These are phyloP conservation scores for Fusarium pseudograminearum DNA, from an alignment of 2,329 filamentous ascomycete genomes.

Conservation along the genomic window DNA sequence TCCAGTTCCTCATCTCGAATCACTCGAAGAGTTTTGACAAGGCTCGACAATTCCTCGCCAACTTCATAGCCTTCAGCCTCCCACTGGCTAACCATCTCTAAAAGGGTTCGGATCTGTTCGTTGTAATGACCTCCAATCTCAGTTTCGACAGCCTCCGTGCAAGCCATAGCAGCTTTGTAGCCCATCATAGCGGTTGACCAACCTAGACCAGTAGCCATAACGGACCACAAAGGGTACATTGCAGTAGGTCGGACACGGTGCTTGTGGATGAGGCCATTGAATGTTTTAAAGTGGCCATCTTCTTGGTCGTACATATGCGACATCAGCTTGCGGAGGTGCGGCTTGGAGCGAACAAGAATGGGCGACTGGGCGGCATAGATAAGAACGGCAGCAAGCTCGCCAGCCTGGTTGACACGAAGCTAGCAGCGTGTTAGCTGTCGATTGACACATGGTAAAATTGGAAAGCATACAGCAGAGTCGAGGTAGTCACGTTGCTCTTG, in stretches of 20 bases:
- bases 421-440: conserved; percentile 49
- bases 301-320: conserved; percentile 99
- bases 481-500: conserved; percentile 79
- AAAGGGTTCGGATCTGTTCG: conserved; percentile 82
- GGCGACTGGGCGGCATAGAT: conserved; percentile 94
- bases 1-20: conserved; percentile 97
- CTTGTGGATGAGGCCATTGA: conserved; percentile 83
- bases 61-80: conserved; percentile 82
- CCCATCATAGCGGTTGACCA: conserved; percentile 92
- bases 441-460: neutral
- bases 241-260: conserved; percentile 93
- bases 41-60: conserved; percentile 78
- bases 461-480: conserved; percentile 72
- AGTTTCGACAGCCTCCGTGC: conserved; percentile 97
- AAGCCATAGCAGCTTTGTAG: conserved; percentile 96
- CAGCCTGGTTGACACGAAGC: conserved; percentile 96
- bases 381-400: conserved; percentile 93
- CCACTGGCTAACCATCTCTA: conserved; percentile 84
- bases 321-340: conserved; percentile 91
- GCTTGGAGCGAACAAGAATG: conserved; percentile 80
- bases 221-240: conserved; percentile 90
- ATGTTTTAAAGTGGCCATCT: conserved; percentile 84
- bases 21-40: conserved; percentile 79
- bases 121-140: conserved; percentile 98
- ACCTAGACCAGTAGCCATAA: conserved; percentile 82